Evolutionary conservation across 495 filamentous ascomycete species (phyloP).

Genomic region (Diplogelasinospora grovesii): DNA sequence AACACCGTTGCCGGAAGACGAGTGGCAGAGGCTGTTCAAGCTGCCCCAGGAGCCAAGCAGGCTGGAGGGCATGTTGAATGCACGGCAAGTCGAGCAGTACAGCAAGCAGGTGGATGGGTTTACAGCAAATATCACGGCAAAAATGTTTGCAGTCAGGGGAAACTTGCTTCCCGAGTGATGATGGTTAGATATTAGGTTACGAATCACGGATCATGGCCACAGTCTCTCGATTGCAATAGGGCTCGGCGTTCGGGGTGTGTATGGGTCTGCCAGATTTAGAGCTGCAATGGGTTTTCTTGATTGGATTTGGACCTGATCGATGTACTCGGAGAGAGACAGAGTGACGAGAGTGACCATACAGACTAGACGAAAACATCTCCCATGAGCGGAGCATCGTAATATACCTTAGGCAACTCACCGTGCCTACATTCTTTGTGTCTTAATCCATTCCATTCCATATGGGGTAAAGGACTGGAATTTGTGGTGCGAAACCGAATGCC

Average conservation of each 20-base stretch:
- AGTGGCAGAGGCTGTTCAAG: constrained; percentile 98
- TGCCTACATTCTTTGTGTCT: too few relatives aligned
- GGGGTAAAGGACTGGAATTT: too few relatives aligned
- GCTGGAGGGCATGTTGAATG: constrained; percentile 87
- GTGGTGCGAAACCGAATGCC: constrained; percentile 2
- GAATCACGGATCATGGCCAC: constrained; percentile 8
- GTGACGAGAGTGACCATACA: not conserved
- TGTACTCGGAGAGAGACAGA: not conserved
- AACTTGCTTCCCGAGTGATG: constrained; percentile 47
- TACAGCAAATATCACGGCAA: constrained; percentile 77
- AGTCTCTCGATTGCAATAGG: constrained; percentile 22
- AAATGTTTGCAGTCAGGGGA: constrained; percentile 97
- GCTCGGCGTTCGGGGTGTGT: constrained; percentile 28
- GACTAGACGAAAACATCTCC: not conserved
- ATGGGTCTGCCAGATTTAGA: constrained; percentile 19
- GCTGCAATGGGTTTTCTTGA: constrained; percentile 11
- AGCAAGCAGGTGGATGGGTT: constrained; percentile 97
- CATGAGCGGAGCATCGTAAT: too few relatives aligned
- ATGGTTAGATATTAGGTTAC: not conserved
- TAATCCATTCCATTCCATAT: too few relatives aligned
- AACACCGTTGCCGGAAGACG: constrained; percentile 82
- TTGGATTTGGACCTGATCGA: too few relatives aligned
- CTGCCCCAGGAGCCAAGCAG: constrained; percentile 88
- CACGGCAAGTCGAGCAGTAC: constrained; percentile 95
- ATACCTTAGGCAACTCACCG: too few relatives aligned